Evolutionary conservation across 345 rosid genomes (phyloP), one percentile per base, ranked within the genome.

Genomic region (Passiflora organensis): DNA sequence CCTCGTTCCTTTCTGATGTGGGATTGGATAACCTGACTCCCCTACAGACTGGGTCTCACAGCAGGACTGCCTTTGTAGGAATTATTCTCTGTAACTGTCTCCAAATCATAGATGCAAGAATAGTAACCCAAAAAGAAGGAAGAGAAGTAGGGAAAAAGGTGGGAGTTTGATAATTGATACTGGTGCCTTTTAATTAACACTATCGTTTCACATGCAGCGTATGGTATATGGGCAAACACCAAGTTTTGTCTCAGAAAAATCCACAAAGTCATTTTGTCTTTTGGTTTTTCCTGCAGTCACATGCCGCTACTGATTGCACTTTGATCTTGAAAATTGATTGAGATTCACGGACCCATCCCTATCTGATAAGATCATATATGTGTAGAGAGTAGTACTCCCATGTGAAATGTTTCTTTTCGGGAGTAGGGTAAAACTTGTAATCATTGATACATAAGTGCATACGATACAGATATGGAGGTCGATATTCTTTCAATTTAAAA

Each of bases 171-270:
- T 20, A 53, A n/a, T n/a, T n/a, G n/a, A n/a, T n/a, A n/a, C n/a
- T 36, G 43, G 25, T 10, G 5, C 15, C 43, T 32, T 11, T 20
- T 13, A 3, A 5, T 44, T 17, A 13, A n/a, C 6, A 32, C 2
- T 16, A 56, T 9, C 49, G 22, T 24, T 17, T 43, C 59, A 44
- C 66, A 37, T 44, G 66, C 57, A 52, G 43, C 48, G 5, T 15
- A 18, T 32, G 10, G 42, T 43, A 9, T 43, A 43, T 52, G 66
- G 58, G 32, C 46, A 28, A 22, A 32, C 18, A 44, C 23, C 0
- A 28, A 1, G 17, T 61, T n/a, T 32, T 52, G 52, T 44, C 34
- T 19, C 14, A 21, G 3, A 52, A 44, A 22, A 38, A n/a, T 16
- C 13, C 16, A n/a, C 10, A 38, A 38, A 49, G n/a, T n/a, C 49